phyloP scores from a whole-genome alignment of 2,329 filamentous ascomycete species.

The Claviceps sorghi region DNA sequence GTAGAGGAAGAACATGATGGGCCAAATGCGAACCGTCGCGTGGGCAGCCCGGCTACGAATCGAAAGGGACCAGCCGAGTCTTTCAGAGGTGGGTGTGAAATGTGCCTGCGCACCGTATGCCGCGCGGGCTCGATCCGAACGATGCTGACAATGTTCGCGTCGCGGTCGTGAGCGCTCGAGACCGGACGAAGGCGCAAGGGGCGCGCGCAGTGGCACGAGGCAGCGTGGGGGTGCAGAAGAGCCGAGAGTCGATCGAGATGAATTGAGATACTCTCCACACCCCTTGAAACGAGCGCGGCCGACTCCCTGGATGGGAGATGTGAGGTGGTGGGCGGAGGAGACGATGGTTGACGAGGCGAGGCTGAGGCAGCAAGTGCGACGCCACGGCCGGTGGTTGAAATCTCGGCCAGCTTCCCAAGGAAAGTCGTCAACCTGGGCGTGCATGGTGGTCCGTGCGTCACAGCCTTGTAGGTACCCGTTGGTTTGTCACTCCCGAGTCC shows the following conservation, averaged over 20 bases:
- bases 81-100: background rate
- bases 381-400: conserved; percentile 5
- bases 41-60: background rate
- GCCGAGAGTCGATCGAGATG: conserved; percentile 5
- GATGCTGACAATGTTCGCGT: background rate
- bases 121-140: background rate
- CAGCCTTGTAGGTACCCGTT: background rate
- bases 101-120: background rate
- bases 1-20: conserved; percentile 91
- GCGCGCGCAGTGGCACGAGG: background rate
- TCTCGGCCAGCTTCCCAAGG: conserved; percentile 5
- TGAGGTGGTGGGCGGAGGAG: conserved; percentile 2
- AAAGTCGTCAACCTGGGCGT: background rate
- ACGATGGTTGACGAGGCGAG: conserved; percentile 2
- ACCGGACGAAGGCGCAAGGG: background rate
- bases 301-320: conserved; percentile 7
- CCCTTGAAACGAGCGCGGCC: conserved; percentile 8
- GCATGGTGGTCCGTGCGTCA: conserved; percentile 8
- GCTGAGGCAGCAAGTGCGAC: conserved; percentile 3
- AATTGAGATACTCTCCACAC: conserved; percentile 6
- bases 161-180: background rate
- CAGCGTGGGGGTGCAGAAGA: conserved; percentile 6
- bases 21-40: background rate
- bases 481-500: background rate
- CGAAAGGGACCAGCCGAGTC: background rate